Conservation (phyloP, 78 protist genomes). For the Dictyostelium brefeldianum region DNA sequence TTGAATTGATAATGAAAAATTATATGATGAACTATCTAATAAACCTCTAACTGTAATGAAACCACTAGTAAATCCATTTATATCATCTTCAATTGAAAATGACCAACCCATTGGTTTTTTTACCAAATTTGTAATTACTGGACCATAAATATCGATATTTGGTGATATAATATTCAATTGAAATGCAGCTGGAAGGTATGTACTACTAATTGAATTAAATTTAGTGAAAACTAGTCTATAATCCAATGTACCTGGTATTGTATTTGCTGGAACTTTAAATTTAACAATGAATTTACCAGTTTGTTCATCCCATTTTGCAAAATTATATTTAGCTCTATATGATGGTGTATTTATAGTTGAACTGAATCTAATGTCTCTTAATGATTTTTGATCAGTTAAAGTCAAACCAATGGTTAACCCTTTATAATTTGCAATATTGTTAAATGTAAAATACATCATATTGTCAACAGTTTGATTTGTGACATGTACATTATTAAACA, state of each 20-base stretch:
- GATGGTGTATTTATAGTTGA: neutral
- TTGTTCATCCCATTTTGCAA: neutral
- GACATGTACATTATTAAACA: neutral
- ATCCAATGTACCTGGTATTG: neutral
- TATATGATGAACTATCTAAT: neutral
- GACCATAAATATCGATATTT: neutral
- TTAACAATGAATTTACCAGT: neutral
- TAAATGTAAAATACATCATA: neutral
- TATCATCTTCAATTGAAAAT: conserved; percentile 6
- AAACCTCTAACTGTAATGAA: neutral
- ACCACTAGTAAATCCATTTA: neutral
- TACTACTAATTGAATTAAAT: neutral
- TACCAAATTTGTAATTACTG: neutral
- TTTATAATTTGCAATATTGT: neutral
- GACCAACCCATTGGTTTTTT: neutral
- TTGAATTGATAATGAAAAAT: neutral
- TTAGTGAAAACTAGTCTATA: neutral
- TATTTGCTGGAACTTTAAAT: conserved; percentile 7
- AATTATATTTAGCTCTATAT: neutral
- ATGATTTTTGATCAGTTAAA: neutral
- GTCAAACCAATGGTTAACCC: neutral
- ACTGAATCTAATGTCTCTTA: neutral
- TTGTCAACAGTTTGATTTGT: conserved; percentile 1
- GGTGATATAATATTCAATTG: neutral
- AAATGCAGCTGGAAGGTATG: neutral